phyloP scores from a whole-genome alignment of 2,329 filamentous ascomycete genomes.

The Fusarium nematophilum region DNA sequence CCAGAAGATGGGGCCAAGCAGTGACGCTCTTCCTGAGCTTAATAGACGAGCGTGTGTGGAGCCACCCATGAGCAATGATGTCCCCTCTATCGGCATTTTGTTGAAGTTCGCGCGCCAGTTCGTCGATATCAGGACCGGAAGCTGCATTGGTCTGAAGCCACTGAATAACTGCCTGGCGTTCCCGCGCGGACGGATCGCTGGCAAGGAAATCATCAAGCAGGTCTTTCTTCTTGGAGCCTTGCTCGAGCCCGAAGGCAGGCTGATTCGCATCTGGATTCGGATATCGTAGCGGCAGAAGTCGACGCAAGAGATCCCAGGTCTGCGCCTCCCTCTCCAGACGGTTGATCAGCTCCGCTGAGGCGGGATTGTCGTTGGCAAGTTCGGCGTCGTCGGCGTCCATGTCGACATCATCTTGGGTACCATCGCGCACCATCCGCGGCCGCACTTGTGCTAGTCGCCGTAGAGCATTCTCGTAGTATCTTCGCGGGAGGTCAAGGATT shows the following conservation, averaged over 20 bases:
- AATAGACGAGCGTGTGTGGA: conserved; percentile 89
- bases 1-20: conserved; percentile 72
- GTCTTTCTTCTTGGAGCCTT: conserved; percentile 35
- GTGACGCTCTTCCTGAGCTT: conserved; percentile 89
- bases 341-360: conserved; percentile 48
- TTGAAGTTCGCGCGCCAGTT: conserved; percentile 80
- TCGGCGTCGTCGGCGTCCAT: conserved; percentile 68
- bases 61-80: conserved; percentile 88
- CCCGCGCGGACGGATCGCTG: conserved; percentile 77
- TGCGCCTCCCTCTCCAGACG: conserved; percentile 84
- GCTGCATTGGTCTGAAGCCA: conserved; percentile 87
- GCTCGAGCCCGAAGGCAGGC: conserved; percentile 48
- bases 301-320: conserved; percentile 87
- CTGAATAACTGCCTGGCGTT: conserved; percentile 82
- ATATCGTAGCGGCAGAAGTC: conserved; percentile 79
- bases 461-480: conserved; percentile 68
- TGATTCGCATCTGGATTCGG: conserved; percentile 45
- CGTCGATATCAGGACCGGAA: conserved; percentile 77
- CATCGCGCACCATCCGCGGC: conserved; percentile 44
- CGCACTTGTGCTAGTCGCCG: conserved; percentile 47
- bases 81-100: conserved; percentile 81
- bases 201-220: conserved; percentile 79
- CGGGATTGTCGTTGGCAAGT: conserved; percentile 42
- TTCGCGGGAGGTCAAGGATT: conserved; percentile 70
- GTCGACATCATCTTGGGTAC: conserved; percentile 59